A percentile compares a stretch with the other conserved stretches of the same genome.
Evolutionary conservation across 192 early-diverging fungal species (phyloP).

Genomic region (Coemansia sp.): DNA sequence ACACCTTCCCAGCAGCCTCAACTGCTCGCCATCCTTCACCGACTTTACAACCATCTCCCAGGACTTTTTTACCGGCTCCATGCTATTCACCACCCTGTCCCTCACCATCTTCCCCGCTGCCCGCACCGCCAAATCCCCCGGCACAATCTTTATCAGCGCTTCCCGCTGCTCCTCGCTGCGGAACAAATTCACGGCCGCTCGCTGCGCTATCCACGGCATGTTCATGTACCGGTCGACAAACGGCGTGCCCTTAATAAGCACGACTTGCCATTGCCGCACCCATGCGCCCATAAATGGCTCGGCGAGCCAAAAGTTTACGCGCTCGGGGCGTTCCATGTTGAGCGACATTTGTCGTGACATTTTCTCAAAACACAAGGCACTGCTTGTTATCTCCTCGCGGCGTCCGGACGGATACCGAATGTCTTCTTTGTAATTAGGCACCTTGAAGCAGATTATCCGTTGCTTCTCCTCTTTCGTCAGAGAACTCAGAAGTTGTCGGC

Average conservation of each 20-base stretch:
- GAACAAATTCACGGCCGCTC: neutral
- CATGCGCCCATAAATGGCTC: neutral
- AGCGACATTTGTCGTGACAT: neutral
- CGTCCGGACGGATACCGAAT: constrained; percentile 11
- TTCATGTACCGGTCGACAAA: neutral
- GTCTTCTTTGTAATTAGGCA: constrained; percentile 5
- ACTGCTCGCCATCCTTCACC: too few species aligned
- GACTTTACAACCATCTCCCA: too few species aligned
- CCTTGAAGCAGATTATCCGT: neutral
- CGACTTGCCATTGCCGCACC: neutral
- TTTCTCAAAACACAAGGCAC: neutral
- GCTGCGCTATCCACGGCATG: neutral
- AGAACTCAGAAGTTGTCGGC: neutral
- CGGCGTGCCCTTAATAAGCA: neutral
- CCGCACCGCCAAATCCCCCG: neutral
- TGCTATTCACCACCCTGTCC: neutral
- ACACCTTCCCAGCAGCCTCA: too few species aligned
- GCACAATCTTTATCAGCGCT: neutral
- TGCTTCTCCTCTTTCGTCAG: neutral
- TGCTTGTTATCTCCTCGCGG: neutral
- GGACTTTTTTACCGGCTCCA: too few species aligned
- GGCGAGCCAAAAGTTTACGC: neutral
- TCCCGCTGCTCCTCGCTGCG: neutral
- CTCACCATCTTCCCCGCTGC: neutral
- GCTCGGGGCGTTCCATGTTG: neutral